phyloP scores from a whole-genome alignment of 306 rosid species.

The Trichosanthes cucumerina region DNA sequence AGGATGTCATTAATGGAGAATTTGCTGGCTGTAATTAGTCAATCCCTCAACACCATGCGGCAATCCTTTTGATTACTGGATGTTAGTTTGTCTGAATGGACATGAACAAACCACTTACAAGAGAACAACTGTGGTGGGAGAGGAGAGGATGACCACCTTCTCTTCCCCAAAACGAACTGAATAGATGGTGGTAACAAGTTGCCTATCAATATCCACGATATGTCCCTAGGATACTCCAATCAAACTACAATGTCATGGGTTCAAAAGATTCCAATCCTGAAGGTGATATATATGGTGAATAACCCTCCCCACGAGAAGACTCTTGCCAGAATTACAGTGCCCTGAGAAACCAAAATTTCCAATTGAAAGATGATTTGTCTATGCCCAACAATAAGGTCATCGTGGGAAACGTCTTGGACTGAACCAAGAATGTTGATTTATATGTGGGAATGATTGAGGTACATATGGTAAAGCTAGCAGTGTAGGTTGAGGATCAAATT shows the following conservation, averaged over 20 bases:
- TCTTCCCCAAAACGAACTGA: not conserved
- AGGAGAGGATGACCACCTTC: not conserved
- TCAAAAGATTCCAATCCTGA: not conserved
- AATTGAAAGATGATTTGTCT: not conserved
- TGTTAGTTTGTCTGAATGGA: not conserved
- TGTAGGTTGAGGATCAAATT: not conserved
- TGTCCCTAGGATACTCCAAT: not conserved
- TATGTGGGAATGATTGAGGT: not conserved
- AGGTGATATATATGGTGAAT: not conserved
- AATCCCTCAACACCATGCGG: not conserved
- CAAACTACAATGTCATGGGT: not conserved
- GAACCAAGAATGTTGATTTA: not conserved
- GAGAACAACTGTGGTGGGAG: not conserved
- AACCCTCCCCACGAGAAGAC: not conserved
- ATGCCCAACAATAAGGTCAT: not conserved
- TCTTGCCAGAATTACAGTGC: not conserved
- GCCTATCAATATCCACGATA: not conserved
- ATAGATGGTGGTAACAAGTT: not conserved
- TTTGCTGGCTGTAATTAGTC: not conserved
- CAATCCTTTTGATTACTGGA: not conserved
- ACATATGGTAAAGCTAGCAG: not conserved
- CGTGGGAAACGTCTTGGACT: not conserved
- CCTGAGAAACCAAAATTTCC: not conserved
- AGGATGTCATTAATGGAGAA: not conserved
- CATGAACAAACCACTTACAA: not conserved